Evolutionary conservation across 2,329 filamentous ascomycete species (phyloP).

Genomic region (Onygenales sp.): DNA sequence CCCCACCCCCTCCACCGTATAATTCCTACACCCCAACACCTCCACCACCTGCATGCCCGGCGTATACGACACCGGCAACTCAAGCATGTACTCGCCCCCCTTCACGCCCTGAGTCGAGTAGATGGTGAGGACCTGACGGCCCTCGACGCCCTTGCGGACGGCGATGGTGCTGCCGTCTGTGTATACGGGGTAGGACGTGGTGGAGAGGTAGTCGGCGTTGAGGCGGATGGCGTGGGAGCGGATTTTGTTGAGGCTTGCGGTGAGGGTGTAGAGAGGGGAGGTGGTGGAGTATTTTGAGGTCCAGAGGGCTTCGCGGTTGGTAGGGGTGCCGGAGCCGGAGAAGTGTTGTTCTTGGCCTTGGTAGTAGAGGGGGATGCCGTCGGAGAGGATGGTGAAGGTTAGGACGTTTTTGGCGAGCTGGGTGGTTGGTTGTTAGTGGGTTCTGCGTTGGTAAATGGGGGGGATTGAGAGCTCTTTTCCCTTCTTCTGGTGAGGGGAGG

Average conservation of each 20-base stretch:
- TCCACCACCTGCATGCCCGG: constrained; percentile 26
- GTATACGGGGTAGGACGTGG: constrained; percentile 35
- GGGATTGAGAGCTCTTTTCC: too few species aligned
- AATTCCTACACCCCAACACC: constrained; percentile 24
- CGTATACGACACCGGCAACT: constrained; percentile 32
- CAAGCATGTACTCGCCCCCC: constrained; percentile 34
- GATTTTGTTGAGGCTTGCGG: constrained; percentile 41
- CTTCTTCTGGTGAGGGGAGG: neutral
- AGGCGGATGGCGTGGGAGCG: constrained; percentile 35
- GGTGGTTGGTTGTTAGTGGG: neutral
- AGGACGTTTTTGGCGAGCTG: constrained; percentile 50
- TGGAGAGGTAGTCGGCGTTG: constrained; percentile 31
- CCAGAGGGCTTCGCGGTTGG: constrained; percentile 51
- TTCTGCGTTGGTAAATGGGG: neutral
- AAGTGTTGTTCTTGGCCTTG: constrained; percentile 57
- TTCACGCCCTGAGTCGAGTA: constrained; percentile 35
- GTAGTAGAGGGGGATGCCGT: constrained; percentile 57
- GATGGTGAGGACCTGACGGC: constrained; percentile 27
- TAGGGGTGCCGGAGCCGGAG: constrained; percentile 38
- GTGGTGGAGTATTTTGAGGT: constrained; percentile 40
- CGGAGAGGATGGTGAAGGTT: constrained; percentile 48
- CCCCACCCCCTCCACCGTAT: constrained; percentile 13
- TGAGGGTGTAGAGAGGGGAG: constrained; percentile 41
- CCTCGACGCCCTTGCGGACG: constrained; percentile 33
- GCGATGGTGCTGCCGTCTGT: constrained; percentile 34